Percentiles rank a stretch among this genome's conserved stretches.
Evolutionary conservation across 306 rosid genomes (phyloP).

Genomic region (Begonia fuchsioides): DNA sequence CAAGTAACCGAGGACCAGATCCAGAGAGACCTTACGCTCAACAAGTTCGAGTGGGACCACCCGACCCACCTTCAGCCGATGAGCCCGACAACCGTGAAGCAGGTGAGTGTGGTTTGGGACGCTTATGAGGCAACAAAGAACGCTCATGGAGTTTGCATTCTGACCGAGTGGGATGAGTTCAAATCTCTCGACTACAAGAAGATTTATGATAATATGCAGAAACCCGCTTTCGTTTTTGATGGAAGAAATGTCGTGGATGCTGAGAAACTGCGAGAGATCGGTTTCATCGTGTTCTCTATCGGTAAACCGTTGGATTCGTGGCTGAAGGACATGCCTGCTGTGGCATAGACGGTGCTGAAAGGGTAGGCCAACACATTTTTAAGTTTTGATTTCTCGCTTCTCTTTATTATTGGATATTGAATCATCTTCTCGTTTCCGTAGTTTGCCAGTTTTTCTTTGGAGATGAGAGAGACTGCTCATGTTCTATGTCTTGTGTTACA

Average conservation of each 20-base stretch:
- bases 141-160: conserved; percentile 71
- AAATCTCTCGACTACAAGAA: conserved; percentile 67
- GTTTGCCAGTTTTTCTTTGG: too few species aligned
- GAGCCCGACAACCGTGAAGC: conserved; percentile 68
- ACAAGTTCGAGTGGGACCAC: conserved; percentile 91
- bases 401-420: conserved; percentile 1
- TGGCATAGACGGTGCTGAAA: conserved; percentile 30
- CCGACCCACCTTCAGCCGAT: conserved; percentile 74
- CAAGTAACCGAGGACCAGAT: conserved; percentile 82
- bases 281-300: conserved; percentile 78
- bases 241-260: conserved; percentile 56
- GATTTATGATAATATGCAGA: conserved; percentile 68
- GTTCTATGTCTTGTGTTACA: too few species aligned
- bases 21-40: conserved; percentile 69
- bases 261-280: conserved; percentile 59
- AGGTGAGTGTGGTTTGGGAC: conserved; percentile 69
- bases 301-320: conserved; percentile 88
- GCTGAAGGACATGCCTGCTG: conserved; percentile 91
- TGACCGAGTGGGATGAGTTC: conserved; percentile 97
- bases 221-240: conserved; percentile 78
- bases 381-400: too few species aligned
- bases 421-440: background rate
- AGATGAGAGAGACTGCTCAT: too few species aligned
- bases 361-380: background rate
- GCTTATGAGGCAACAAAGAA: conserved; percentile 80